Conservation (phyloP, 2,329 filamentous ascomycete species). For the Lomentospora prolificans region DNA sequence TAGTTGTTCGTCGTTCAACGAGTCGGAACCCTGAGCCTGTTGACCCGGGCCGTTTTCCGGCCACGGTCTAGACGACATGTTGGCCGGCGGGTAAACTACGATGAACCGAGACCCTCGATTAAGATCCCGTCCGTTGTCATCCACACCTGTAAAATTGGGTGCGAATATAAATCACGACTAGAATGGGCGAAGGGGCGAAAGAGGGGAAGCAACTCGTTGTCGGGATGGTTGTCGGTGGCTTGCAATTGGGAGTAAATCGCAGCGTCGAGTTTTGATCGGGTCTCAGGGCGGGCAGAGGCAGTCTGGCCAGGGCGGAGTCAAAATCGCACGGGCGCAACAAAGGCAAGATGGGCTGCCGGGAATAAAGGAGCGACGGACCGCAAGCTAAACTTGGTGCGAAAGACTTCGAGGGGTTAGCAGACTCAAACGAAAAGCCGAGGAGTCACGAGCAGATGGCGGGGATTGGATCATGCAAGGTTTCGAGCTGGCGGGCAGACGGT, state of each 20-base stretch:
- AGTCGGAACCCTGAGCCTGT: conserved; percentile 2
- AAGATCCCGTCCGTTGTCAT: not conserved
- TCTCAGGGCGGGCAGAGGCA: no score
- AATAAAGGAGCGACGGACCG: not conserved
- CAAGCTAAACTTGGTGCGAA: not conserved
- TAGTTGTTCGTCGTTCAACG: conserved; percentile 14
- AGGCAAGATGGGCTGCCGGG: not conserved
- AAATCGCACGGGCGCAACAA: not conserved
- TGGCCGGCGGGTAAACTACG: not conserved
- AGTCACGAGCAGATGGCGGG: not conserved
- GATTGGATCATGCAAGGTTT: not conserved
- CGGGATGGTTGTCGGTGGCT: no score
- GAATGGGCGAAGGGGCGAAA: not conserved
- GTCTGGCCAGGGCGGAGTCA: not conserved
- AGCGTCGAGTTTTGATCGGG: no score
- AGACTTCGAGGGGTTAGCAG: not conserved
- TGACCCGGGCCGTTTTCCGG: conserved; percentile 6
- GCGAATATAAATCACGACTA: not conserved
- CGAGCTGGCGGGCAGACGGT: not conserved
- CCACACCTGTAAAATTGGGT: not conserved
- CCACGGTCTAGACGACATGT: conserved; percentile 11
- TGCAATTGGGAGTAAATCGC: no score
- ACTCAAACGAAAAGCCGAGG: not conserved
- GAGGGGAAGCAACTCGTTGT: not conserved
- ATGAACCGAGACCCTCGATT: not conserved